Conservation (phyloP, 2,329 filamentous ascomycete genomes). For the Amesomyces nigricolor region DNA sequence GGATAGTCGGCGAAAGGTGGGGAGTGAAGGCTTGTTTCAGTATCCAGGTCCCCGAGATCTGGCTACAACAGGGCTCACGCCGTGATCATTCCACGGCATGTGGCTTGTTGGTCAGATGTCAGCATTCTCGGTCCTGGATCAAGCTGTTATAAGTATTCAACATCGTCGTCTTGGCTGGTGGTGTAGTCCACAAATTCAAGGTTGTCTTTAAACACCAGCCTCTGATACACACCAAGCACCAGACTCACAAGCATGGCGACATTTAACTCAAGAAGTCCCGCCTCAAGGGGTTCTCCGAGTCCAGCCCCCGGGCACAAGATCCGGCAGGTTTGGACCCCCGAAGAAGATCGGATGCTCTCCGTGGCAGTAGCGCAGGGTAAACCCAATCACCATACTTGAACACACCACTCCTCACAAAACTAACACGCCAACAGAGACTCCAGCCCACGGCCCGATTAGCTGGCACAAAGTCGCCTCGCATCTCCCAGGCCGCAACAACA, state of each 20-base stretch:
- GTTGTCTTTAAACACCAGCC: background rate
- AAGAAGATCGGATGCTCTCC: slow-evolving; percentile 22
- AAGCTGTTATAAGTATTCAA: slow-evolving; percentile 1
- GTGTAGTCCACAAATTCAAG: background rate
- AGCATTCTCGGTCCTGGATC: background rate
- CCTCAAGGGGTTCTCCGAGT: background rate
- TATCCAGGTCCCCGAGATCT: slow-evolving; percentile 5
- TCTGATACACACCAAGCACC: background rate
- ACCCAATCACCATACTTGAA: background rate
- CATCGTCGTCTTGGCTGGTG: background rate
- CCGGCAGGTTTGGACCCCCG: slow-evolving; percentile 24
- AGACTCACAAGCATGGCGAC: background rate
- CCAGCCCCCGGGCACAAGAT: slow-evolving; percentile 8
- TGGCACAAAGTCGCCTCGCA: slow-evolving; percentile 25
- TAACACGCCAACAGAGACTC: slow-evolving; percentile 17
- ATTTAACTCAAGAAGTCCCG: background rate
- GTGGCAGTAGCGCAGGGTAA: slow-evolving; percentile 22
- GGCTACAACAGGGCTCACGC: background rate
- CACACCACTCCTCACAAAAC: background rate
- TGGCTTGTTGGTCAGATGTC: background rate
- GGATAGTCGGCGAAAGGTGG: slow-evolving; percentile 1
- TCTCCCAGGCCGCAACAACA: slow-evolving; percentile 26
- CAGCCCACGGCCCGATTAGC: slow-evolving; percentile 20
- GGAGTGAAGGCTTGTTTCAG: background rate
- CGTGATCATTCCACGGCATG: background rate